A percentile compares a stretch with the other conserved stretches of the same genome.
phyloP scores from a whole-genome alignment of 805 yeast species.

The Kurtzmaniella cleridarum region DNA sequence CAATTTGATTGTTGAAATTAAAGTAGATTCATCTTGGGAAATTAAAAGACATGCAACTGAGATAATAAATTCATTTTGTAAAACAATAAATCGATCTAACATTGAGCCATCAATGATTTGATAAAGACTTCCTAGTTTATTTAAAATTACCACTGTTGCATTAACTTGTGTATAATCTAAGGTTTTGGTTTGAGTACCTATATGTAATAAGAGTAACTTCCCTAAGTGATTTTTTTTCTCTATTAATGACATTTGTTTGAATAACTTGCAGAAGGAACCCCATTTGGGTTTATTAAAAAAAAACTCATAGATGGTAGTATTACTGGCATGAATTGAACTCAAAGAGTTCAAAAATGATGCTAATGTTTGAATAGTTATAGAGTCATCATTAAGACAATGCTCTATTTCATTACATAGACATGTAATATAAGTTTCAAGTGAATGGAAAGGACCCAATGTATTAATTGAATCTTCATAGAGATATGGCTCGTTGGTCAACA shows the following conservation, averaged over 20 bases:
- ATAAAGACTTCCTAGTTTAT: conserved; percentile 8
- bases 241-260: conserved; percentile 17
- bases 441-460: conserved; percentile 9
- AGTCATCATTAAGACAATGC: too few species aligned
- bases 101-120: conserved; percentile 14
- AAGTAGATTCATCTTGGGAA: background rate
- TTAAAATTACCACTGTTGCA: conserved; percentile 14
- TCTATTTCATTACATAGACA: conserved; percentile 15
- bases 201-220: conserved; percentile 9
- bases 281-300: conserved; percentile 17
- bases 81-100: conserved; percentile 14
- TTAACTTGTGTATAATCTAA: conserved; percentile 7
- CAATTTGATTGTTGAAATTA: conserved; percentile 9
- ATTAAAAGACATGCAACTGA: background rate
- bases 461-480: conserved; percentile 6
- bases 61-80: too few species aligned
- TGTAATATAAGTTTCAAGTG: conserved; percentile 15
- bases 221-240: conserved; percentile 19
- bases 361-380: too few species aligned
- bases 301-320: conserved; percentile 15
- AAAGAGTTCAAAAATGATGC: conserved; percentile 13
- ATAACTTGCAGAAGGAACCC: conserved; percentile 11
- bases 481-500: conserved; percentile 2
- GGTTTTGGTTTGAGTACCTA: too few species aligned
- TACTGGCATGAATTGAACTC: conserved; percentile 14